Base-by-base conservation (phyloP, 495 filamentous ascomycete genomes). In the Aspergillus bertholletiae region DNA sequence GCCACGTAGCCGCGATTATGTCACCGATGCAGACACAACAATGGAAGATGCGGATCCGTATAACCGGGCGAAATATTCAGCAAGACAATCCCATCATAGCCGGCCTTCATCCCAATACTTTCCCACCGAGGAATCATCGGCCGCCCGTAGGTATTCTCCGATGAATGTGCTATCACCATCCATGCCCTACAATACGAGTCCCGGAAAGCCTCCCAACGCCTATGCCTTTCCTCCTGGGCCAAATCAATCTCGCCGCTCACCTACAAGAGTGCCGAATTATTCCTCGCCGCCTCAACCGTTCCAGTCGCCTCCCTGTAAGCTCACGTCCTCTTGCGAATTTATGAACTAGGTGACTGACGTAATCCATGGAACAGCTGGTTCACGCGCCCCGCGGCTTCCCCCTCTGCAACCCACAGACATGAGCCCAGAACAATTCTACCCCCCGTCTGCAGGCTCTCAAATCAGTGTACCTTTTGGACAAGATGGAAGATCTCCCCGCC, bases 21-120 rank as follows among this genome's bases (percentile, higher is more conserved):
- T 74, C 62, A 74, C 76, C 49, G 93, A 92, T 69, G 82, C 84
- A 54, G 92, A 97, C 76, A 85, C 94, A 54, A 79, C 86, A 40
- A 97, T 97, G 92, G 89, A 94, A 67, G 92, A 96, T 66, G 89
- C 88, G 34, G 90, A 96, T 67, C 84, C 86, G 37, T 95, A 92
- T 75, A 86, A 86, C 69, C 79, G 82, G 64, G 80, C 85, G 58
- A 93, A 92, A 68, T 94, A 95, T 65, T 82, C 78, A 24, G 68
- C 89, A 44, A 81, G 88, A 74, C 80, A 87, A 40, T 83, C 81
- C 53, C 84, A 87, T 61, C 77, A 85, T 46, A 84, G 82, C 65
- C 74, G 83, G 28, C 71, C 80, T 7, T 86, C 84, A 17, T 80
- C 81, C 47, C 84, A 86, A 61, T 85, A 82, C 54, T 77, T 90